Conservation (phyloP, 148 eudicot genomes). For the Persicaria maculosa region DNA sequence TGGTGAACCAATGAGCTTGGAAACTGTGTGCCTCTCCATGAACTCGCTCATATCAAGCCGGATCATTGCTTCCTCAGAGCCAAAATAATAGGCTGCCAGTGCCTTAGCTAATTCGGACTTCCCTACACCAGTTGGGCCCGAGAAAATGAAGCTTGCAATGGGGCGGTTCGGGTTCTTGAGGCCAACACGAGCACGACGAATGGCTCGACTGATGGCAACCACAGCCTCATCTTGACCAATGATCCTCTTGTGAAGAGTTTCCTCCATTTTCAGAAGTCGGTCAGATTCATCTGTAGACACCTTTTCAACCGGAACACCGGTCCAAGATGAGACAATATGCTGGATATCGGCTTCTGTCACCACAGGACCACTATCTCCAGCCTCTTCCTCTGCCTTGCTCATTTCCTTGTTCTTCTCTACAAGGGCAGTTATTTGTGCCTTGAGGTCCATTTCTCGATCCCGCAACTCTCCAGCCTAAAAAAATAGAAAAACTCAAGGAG, state of each 20-base stretch:
- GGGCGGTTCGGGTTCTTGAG: no score
- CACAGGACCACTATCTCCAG: conserved; percentile 19
- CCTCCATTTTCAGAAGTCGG: no score
- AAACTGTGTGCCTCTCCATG: conserved; percentile 8
- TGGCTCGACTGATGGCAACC: conserved; percentile 17
- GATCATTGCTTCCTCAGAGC: conserved; percentile 14
- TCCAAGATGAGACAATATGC: no score
- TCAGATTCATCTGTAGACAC: no score
- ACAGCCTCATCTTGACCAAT: conserved; percentile 22
- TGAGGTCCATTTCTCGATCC: conserved; percentile 34
- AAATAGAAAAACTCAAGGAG: no score
- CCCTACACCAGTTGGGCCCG: neutral
- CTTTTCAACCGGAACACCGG: no score
- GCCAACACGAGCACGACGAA: conserved; percentile 7
- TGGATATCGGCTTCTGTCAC: conserved; percentile 8
- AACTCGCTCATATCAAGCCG: conserved; percentile 17
- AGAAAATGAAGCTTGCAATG: no score
- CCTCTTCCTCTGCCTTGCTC: conserved; percentile 39
- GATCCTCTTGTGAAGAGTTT: conserved; percentile 2
- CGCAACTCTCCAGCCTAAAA: conserved; percentile 36
- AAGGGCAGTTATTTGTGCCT: conserved; percentile 25
- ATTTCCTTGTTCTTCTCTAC: conserved; percentile 38
- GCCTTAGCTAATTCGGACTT: conserved; percentile 13
- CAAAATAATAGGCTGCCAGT: conserved; percentile 8
- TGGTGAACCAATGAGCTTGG: conserved; percentile 13